phyloP scores from a whole-genome alignment of 768 basidiomycete genomes.

The Trametes maxima region DNA sequence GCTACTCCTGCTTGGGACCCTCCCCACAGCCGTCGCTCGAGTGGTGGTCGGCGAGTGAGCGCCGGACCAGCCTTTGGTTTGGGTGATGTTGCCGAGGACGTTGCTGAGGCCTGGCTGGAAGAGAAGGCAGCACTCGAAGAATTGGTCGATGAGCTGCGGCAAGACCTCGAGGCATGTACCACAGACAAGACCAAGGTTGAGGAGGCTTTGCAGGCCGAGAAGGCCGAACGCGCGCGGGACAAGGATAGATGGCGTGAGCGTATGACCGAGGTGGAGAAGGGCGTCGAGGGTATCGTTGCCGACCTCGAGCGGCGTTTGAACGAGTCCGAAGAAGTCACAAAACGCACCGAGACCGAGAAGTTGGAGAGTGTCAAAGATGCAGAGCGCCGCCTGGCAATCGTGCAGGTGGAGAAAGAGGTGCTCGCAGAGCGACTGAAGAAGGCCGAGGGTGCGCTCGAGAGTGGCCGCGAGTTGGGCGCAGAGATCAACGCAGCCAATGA shows the following conservation, averaged over 20 bases:
- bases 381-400: slow-evolving; percentile 47
- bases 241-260: slow-evolving; percentile 71
- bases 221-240: slow-evolving; percentile 59
- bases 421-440: slow-evolving; percentile 63
- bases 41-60: slow-evolving; percentile 52
- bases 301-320: slow-evolving; percentile 60
- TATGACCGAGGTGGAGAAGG: slow-evolving; percentile 71
- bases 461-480: slow-evolving; percentile 66
- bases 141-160: slow-evolving; percentile 35
- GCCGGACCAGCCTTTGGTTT: slow-evolving; percentile 49
- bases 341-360: slow-evolving; percentile 45
- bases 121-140: slow-evolving; percentile 61
- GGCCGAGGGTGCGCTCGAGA: slow-evolving; percentile 65
- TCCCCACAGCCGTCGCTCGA: slow-evolving; percentile 38
- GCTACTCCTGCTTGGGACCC: slow-evolving; percentile 30
- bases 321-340: slow-evolving; percentile 51
- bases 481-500: slow-evolving; percentile 69
- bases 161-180: slow-evolving; percentile 40
- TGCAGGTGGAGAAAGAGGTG: slow-evolving; percentile 54
- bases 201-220: slow-evolving; percentile 55
- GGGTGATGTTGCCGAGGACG: slow-evolving; percentile 66
- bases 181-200: slow-evolving; percentile 43
- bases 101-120: slow-evolving; percentile 68
- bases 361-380: slow-evolving; percentile 45
- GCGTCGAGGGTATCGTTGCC: slow-evolving; percentile 66